Base-by-base conservation (phyloP, 345 rosid species). In the Toxicodendron radicans region DNA sequence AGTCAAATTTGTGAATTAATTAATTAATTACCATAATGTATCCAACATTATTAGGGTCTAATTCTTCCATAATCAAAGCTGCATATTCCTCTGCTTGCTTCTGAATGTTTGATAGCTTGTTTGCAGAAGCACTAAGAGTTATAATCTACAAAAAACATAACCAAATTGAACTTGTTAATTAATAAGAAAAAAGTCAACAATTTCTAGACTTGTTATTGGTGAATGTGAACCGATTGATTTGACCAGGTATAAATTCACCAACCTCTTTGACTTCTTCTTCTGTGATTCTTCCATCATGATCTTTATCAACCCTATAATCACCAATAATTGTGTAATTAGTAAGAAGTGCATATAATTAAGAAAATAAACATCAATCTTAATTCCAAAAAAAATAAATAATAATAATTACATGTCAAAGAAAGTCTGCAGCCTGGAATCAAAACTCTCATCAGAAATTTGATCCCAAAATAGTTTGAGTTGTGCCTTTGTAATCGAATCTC, bases 181-280 rank as follows among this genome's bases (percentile, higher is more conserved):
- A 5, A 33, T 14, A 38, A 68, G 35, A 64, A 23, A 21, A 1
- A 53, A 38, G 27, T 18, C 53, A 63, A 58, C 54, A 54, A 64
- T 14, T 51, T 51, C n/a, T 51, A 51, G 1, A 51, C 54, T 51
- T 51, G 13, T 14, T 51, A 18, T 51, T 51, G 18, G 13, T 13
- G 18, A 51, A 16, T 51, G 5, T 13, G 64, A 63, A 53, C 64
- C 23, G 49, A 63, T 10, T 41, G 30, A 43, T 41, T 27, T 48
- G 77, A 60, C 58, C 65, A 46, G 17, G 16, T 7, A 54, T 5
- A 27, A 3, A 23, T 16, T 56, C 5, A 51, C 83, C 72, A 77
- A 88, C 95, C 92, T 90, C 91, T 67, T 76, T 85, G 23, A 92
- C 97, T 85, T 94, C 98, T 80, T 84, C 97, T 77, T 94, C 98